Conservation (phyloP, 768 basidiomycete species). For the Lentinula detonsa region DNA sequence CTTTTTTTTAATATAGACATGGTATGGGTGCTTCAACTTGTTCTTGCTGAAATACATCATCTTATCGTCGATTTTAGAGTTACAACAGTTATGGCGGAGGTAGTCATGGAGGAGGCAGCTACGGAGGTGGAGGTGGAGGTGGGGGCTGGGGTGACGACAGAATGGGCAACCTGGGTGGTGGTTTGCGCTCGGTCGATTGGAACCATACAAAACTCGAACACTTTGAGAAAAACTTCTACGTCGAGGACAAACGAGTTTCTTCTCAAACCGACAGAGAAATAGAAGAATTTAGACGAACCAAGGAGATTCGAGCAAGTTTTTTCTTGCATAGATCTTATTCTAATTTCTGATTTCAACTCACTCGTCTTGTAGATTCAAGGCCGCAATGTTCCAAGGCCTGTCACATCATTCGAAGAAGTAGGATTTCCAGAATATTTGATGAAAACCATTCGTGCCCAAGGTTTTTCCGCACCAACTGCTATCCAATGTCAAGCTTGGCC, state of each 20-base stretch:
- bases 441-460: slow-evolving; percentile 89
- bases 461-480: slow-evolving; percentile 84
- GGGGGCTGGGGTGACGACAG: slow-evolving; percentile 48
- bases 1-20: slow-evolving; percentile 1
- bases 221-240: slow-evolving; percentile 98
- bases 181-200: slow-evolving; percentile 88
- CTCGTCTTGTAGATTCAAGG: slow-evolving; percentile 68
- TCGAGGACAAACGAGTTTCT: slow-evolving; percentile 83
- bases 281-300: slow-evolving; percentile 74
- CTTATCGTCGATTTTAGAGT: background rate
- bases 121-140: background rate
- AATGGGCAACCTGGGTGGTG: slow-evolving; percentile 81
- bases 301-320: slow-evolving; percentile 77
- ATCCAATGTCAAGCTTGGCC: slow-evolving; percentile 99
- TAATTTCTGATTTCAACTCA: background rate
- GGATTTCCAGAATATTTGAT: slow-evolving; percentile 97
- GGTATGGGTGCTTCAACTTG: background rate
- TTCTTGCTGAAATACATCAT: background rate
- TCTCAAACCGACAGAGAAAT: slow-evolving; percentile 78
- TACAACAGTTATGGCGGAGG: slow-evolving; percentile 1
- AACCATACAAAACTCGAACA: slow-evolving; percentile 58
- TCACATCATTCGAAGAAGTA: slow-evolving; percentile 88
- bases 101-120: background rate
- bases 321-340: background rate
- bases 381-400: slow-evolving; percentile 79